These are phyloP conservation scores for Lasiodiplodia sp. DNA, from an alignment of 2,329 filamentous ascomycete genomes.

Conservation along the genomic window DNA sequence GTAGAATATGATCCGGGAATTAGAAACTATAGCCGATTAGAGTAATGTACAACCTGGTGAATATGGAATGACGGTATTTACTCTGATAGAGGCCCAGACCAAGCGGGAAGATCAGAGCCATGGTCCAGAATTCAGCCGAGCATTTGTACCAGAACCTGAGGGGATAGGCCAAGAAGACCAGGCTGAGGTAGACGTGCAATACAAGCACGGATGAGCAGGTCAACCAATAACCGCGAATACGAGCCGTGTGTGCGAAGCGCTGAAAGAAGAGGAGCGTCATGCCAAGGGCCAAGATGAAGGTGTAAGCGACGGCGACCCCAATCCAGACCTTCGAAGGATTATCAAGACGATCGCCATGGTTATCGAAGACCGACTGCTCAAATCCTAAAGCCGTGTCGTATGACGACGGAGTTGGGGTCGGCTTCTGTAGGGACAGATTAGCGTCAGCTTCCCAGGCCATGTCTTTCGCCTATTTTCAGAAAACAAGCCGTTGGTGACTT, in stretches of 20 bases:
- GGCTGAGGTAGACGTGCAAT: constrained; percentile 17
- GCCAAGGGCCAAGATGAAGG: background rate
- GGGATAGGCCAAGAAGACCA: constrained; percentile 15
- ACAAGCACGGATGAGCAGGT: background rate
- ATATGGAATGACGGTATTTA: background rate
- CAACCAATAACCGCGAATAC: constrained; percentile 22
- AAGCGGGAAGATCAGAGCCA: constrained; percentile 17
- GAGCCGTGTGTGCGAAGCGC: constrained; percentile 17
- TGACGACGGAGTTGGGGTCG: constrained; percentile 10
- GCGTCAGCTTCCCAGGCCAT: background rate
- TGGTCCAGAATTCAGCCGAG: constrained; percentile 26
- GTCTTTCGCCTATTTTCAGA: background rate
- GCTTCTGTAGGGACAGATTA: constrained; percentile 7
- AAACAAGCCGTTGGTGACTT: background rate
- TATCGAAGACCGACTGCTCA: constrained; percentile 11
- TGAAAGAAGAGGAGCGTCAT: constrained; percentile 10
- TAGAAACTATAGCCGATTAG: constrained; percentile 15
- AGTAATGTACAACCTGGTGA: no score
- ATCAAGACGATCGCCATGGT: background rate
- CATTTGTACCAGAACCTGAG: constrained; percentile 29
- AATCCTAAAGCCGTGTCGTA: constrained; percentile 5
- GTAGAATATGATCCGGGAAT: constrained; percentile 23
- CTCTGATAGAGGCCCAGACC: constrained; percentile 25
- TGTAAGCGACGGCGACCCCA: constrained; percentile 21
- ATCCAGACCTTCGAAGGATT: constrained; percentile 17